Conservation (phyloP, 169 alveolate genomes). For the Amoebophrya sp. region DNA sequence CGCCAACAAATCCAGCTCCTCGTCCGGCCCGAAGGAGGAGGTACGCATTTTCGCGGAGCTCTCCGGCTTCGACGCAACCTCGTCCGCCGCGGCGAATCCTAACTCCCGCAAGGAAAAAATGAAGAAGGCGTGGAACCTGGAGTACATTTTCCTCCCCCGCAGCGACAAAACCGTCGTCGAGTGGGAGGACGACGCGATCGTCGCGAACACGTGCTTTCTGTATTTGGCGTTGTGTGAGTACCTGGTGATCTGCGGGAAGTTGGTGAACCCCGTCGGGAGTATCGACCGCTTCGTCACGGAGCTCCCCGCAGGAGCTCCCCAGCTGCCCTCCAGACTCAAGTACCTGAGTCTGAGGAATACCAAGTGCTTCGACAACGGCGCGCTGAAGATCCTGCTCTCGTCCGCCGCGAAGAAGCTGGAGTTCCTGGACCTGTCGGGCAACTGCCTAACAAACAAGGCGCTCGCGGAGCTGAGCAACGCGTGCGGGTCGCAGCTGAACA, state of each 20-base stretch:
- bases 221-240: not conserved
- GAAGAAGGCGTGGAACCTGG: not conserved
- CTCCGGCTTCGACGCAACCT: not conserved
- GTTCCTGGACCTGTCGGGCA: not conserved
- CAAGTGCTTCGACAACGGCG: not conserved
- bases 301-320: not conserved
- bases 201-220: not conserved
- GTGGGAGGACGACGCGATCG: not conserved
- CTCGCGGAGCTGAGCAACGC: not conserved
- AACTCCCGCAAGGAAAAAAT: not conserved
- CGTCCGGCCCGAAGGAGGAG: not conserved
- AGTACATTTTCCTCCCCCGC: not conserved
- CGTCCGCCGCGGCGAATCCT: not conserved
- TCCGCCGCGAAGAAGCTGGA: not conserved
- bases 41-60: not conserved
- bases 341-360: not conserved
- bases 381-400: not conserved
- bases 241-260: not conserved
- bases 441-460: not conserved
- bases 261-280: not conserved
- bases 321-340: not conserved
- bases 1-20: too few relatives aligned
- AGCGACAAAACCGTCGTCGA: not conserved
- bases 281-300: not conserved
- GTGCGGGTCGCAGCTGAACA: not conserved